phyloP scores from a whole-genome alignment of 2,329 filamentous ascomycete species.

The Phialophora chinensis region DNA sequence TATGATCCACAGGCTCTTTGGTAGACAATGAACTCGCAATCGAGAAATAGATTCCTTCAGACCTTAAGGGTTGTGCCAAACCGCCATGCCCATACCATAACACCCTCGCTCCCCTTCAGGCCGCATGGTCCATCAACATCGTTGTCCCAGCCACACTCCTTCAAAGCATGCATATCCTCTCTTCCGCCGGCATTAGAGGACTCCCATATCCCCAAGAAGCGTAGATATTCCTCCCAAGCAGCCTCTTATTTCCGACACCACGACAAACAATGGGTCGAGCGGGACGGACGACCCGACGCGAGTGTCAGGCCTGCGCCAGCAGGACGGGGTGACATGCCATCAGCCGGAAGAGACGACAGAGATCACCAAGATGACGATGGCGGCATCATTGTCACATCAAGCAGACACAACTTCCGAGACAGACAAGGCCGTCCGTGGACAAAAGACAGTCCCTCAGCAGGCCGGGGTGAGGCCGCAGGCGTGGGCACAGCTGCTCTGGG shows the following conservation, averaged over 20 bases:
- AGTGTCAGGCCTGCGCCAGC: neutral
- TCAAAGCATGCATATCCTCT: neutral
- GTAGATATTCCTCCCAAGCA: conserved; percentile 26
- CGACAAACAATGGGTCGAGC: neutral
- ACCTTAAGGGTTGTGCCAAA: neutral
- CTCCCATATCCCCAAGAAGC: conserved; percentile 19
- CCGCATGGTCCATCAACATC: neutral
- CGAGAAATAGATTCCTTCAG: neutral
- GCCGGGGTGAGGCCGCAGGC: no score
- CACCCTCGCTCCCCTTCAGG: neutral
- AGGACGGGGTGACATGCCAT: neutral
- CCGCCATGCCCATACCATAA: neutral
- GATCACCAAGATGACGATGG: conserved; percentile 6
- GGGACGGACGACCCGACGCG: neutral
- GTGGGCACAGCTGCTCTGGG: neutral
- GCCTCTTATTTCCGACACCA: neutral
- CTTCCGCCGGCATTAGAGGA: neutral
- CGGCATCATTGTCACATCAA: conserved; percentile 14
- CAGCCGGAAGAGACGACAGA: conserved; percentile 4
- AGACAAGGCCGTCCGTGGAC: conserved; percentile 10
- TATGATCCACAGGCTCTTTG: neutral
- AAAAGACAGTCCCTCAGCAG: neutral
- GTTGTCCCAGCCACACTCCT: neutral
- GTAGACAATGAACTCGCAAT: neutral
- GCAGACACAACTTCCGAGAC: conserved; percentile 10